Percentiles rank a stretch among this genome's conserved stretches.
Conservation (phyloP, 345 rosid genomes). For the Alliaria petiolata region DNA sequence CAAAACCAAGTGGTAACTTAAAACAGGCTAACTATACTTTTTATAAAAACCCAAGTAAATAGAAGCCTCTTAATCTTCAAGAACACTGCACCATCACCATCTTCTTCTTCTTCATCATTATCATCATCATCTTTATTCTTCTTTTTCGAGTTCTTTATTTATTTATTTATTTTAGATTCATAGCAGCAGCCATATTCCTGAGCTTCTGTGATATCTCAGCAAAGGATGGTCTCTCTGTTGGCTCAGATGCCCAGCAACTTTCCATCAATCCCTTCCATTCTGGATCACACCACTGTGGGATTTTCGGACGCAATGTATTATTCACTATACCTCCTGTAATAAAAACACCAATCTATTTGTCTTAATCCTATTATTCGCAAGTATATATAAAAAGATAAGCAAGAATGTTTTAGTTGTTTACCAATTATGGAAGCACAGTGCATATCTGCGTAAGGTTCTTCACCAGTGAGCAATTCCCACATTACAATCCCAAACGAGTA, state of each 20-base stretch:
- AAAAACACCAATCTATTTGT: not conserved
- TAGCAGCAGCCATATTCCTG: slow-evolving; percentile 94
- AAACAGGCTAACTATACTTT: slow-evolving; percentile 30
- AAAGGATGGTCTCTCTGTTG: slow-evolving; percentile 89
- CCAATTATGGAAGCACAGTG: slow-evolving; percentile 98
- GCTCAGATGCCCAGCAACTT: slow-evolving; percentile 89
- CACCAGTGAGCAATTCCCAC: slow-evolving; percentile 98
- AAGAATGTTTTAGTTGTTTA: slow-evolving; percentile 33
- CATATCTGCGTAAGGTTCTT: slow-evolving; percentile 91
- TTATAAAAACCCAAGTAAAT: slow-evolving; percentile 28
- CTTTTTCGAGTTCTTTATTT: not conserved
- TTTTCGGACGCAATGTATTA: slow-evolving; percentile 83
- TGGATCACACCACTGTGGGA: slow-evolving; percentile 98
- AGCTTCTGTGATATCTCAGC: slow-evolving; percentile 84
- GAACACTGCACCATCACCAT: slow-evolving; percentile 18
- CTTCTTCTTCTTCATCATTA: not conserved
- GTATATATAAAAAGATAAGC: not conserved
- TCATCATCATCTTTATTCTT: slow-evolving; percentile 24
- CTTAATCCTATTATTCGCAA: not conserved
- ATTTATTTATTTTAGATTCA: slow-evolving; percentile 61
- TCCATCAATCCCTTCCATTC: slow-evolving; percentile 95
- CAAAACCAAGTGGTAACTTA: slow-evolving; percentile 19
- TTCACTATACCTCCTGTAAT: slow-evolving; percentile 89
- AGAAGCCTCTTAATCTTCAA: slow-evolving; percentile 24
- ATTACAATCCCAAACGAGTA: slow-evolving; percentile 96